Evolutionary conservation across 1,284 basidiomycete genomes (phyloP), one percentile per base, ranked within the genome.

Genomic region (Sporisorium sorghi): DNA sequence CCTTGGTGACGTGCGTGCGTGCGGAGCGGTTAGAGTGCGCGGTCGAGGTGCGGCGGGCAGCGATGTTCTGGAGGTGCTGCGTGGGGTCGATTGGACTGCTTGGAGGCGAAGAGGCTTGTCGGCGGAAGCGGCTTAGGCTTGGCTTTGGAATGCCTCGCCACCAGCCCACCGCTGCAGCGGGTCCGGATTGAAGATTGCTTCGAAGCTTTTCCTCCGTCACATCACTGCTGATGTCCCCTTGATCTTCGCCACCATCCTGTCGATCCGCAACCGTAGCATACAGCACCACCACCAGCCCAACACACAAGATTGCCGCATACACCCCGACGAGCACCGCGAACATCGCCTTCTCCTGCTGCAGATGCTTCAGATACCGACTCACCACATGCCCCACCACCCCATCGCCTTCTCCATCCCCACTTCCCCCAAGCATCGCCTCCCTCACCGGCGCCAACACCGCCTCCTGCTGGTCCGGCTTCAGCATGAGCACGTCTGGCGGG

Each of bases 301-400:
- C 90, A 64, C 93, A 70, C 17, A 93, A 88, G 44, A 94, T 91
- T 32, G 92, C 47, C 17, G 85, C 88, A 91, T 93, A 97, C 1
- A 96, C 86, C 0, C 86, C 90, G 61, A 96, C 87, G 86, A 97
- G 91, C 66, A 94, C 87, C 3, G 85, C 84, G 85, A 96, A 97
- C 87, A 94, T 92, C 59, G 91, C 83, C 28, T 90, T 89, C 85
- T 97, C 93, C 83, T 91, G 90, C 85, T 89, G 87, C 68, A 98
- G 87, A 14, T 90, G 89, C 19, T 86, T 86, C 23, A 90, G 88
- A 82, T 97, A 97, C 19, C 89, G 87, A 32, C 88, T 86, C 71
- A 97, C 88, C 55, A 97, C 86, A 53, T 88, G 88, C 10, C 90
- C 91, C 32, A 95, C 87, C 53, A 95, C 86, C 6, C 93, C 92